Base-by-base conservation (phyloP, 208 protist species). In the Acanthamoeba lenticulata region DNA sequence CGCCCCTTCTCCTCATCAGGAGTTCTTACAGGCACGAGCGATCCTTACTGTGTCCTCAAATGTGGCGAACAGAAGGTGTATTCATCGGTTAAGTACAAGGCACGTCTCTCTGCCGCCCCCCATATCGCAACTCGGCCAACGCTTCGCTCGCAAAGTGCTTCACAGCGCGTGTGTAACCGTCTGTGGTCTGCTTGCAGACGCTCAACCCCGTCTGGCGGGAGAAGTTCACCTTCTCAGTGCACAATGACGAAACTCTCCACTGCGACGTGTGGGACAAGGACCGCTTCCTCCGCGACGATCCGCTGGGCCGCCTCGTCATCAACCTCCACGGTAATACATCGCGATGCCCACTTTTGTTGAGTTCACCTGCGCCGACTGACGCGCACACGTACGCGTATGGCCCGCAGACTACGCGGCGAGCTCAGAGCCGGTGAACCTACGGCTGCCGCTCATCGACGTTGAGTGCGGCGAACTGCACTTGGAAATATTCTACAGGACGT, bases 161-260 rank as follows among this genome's bases (percentile, higher is more conserved):
- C n/a, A n/a, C n/a, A n/a, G n/a, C n/a, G n/a, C n/a, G n/a, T n/a
- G n/a, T n/a, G n/a, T n/a, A n/a, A n/a, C n/a, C n/a, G n/a, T n/a
- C n/a, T n/a, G n/a, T n/a, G n/a, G n/a, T n/a, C n/a, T n/a, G n/a
- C n/a, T n/a, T 44, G 4, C 38, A 86, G 77, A 86, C 77, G 24
- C 45, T 86, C 24, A 86, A 86, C 21, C 77, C 77, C 27, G 77
- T 86, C 27, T 86, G 77, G 77, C 45, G 32, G 77, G 77, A 86
- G 38, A 86, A 45, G 45, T 86, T 86, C 42, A 45, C 45, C 0
- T 86, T 86, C 32, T 19, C 45, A 3, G 32, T 86, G 38, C 21
- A 45, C 77, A n/a, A 7, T 38, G 45, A 86, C 32, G 77, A 57
- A 38, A 32, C 17, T 13, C 77, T 86, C 4, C 42, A 86, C 19